These are phyloP conservation scores for Trametes maxima DNA, from an alignment of 768 basidiomycete species.

Conservation along the genomic window DNA sequence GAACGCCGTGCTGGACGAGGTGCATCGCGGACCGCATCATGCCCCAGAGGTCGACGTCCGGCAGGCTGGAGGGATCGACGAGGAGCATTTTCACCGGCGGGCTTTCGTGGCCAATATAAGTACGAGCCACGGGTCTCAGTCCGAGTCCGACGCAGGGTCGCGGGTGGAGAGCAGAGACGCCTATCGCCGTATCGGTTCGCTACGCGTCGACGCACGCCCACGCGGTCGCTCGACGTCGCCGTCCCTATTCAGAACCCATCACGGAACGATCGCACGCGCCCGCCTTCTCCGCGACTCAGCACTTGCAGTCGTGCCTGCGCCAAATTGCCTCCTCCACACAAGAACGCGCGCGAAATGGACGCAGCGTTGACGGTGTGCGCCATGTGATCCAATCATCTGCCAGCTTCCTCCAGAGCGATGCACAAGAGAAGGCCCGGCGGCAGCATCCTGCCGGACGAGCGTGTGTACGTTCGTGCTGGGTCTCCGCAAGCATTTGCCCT, in stretches of 20 bases:
- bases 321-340: background rate
- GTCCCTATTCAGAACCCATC: background rate
- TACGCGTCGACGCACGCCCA: constrained; percentile 1
- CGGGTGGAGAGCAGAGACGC: background rate
- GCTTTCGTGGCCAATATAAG: constrained; percentile 3
- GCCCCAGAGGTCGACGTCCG: constrained; percentile 25
- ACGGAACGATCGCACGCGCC: background rate
- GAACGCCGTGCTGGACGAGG: constrained; percentile 20
- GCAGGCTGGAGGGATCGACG: constrained; percentile 22
- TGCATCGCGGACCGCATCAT: constrained; percentile 23
- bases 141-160: no score
- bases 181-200: constrained; percentile 10
- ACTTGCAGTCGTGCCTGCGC: no score
- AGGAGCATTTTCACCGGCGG: constrained; percentile 19
- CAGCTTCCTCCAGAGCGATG: background rate
- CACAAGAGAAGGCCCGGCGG: background rate
- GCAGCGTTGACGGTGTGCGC: constrained; percentile 5
- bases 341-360: background rate
- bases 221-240: constrained; percentile 3
- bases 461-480: no score
- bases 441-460: background rate
- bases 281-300: background rate
- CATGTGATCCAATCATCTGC: constrained; percentile 10
- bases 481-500: no score
- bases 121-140: background rate